These are phyloP conservation scores for Penicillium cataractarum DNA, from an alignment of 495 filamentous ascomycete genomes.

Conservation along the genomic window DNA sequence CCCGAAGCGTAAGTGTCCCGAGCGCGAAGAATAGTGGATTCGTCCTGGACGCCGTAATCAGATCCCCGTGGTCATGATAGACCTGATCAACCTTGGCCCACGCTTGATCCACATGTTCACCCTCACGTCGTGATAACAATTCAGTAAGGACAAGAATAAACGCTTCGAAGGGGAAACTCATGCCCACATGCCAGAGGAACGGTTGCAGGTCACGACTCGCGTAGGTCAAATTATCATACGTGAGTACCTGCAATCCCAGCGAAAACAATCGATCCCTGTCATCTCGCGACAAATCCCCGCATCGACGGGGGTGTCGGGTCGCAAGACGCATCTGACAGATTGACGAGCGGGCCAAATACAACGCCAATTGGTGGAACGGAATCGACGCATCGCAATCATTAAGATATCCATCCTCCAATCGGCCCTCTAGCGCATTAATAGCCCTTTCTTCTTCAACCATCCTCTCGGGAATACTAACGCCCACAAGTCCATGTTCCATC, in stretches of 20 bases:
- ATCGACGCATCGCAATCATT: not conserved
- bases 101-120: conserved; percentile 12
- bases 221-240: not conserved
- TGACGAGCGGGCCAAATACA: not conserved
- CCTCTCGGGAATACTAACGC: not conserved
- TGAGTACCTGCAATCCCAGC: not conserved
- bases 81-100: conserved; percentile 13
- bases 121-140: not conserved
- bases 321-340: not conserved
- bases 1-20: not conserved
- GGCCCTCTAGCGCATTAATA: not conserved
- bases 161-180: not conserved
- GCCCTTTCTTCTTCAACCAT: not conserved
- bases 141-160: not conserved
- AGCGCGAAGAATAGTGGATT: conserved; percentile 1
- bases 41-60: conserved; percentile 13
- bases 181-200: not conserved
- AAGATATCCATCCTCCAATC: not conserved
- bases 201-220: not conserved
- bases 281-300: not conserved
- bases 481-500: not conserved
- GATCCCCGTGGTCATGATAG: conserved; percentile 13
- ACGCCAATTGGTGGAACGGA: not conserved
- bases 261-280: not conserved
- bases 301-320: not conserved